Conservation (phyloP, 495 filamentous ascomycete genomes). For the Lophiostoma macrostomum region DNA sequence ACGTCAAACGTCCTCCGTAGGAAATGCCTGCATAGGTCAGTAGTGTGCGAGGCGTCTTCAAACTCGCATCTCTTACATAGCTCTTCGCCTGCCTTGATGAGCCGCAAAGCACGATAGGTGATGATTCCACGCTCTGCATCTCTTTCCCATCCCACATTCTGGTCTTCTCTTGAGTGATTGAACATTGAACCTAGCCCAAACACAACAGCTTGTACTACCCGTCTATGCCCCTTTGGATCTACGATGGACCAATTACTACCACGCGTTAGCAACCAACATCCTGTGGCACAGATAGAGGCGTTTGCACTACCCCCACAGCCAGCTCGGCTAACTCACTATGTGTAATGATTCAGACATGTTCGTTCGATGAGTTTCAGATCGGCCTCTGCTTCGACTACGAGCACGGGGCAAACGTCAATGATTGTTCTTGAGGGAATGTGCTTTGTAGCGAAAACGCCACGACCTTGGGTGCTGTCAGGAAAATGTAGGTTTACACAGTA, state of each 20-base stretch:
- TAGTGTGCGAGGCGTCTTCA: no score
- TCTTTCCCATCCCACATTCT: conserved; percentile 55
- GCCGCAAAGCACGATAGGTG: conserved; percentile 49
- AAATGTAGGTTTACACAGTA: no score
- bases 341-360: conserved; percentile 56
- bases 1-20: conserved; percentile 53
- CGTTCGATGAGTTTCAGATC: conserved; percentile 48
- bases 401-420: conserved; percentile 52
- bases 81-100: conserved; percentile 53
- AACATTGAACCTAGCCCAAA: conserved; percentile 58
- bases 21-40: conserved; percentile 23
- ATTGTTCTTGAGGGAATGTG: conserved; percentile 49
- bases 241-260: conserved; percentile 44
- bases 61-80: no score
- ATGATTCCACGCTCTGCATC: conserved; percentile 47
- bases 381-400: conserved; percentile 49
- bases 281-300: neutral
- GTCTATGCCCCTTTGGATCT: conserved; percentile 15
- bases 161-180: conserved; percentile 50
- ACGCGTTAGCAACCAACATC: neutral
- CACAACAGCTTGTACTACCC: conserved; percentile 50
- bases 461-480: conserved; percentile 40
- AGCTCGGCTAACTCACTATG: conserved; percentile 47
- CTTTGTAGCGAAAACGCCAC: conserved; percentile 50
- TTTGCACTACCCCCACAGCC: neutral